Evolutionary conservation across 352 stramenopile genomes (phyloP).

Genomic region (Phytophthora litchii): DNA sequence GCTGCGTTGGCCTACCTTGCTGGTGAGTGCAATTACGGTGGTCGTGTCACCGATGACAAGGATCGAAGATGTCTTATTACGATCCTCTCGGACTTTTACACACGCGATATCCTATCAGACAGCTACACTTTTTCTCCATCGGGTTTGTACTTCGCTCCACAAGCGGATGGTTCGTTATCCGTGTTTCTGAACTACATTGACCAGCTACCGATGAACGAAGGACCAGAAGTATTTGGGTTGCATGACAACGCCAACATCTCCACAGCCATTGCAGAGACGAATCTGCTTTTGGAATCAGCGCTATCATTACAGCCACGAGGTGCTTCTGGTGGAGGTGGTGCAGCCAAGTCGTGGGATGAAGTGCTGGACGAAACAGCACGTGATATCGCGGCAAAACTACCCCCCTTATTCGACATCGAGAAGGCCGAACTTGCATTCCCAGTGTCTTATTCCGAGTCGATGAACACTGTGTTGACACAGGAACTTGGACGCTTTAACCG

Average conservation of each 20-base stretch:
- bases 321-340: conserved; percentile 49
- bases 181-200: conserved; percentile 84
- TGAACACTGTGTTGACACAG: conserved; percentile 91
- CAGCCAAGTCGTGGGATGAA: conserved; percentile 91
- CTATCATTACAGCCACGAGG: conserved; percentile 91
- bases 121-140: conserved; percentile 85
- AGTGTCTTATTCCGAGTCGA: conserved; percentile 83
- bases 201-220: conserved; percentile 85
- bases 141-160: conserved; percentile 80
- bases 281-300: conserved; percentile 86
- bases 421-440: conserved; percentile 87
- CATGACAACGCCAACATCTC: conserved; percentile 91
- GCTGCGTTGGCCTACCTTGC: conserved; percentile 92
- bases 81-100: conserved; percentile 88
- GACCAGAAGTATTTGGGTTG: conserved; percentile 84
- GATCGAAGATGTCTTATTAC: conserved; percentile 90
- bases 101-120: conserved; percentile 75
- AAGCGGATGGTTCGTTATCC: conserved; percentile 42
- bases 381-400: conserved; percentile 86
- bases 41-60: conserved; percentile 94
- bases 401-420: conserved; percentile 92
- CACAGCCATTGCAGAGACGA: conserved; percentile 89
- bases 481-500: conserved; percentile 92
- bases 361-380: conserved; percentile 83
- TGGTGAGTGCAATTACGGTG: conserved; percentile 96